Evolutionary conservation across 139 green algal species (phyloP), one percentile per base, ranked within the genome.

Genomic region (Ulvella scutata): DNA sequence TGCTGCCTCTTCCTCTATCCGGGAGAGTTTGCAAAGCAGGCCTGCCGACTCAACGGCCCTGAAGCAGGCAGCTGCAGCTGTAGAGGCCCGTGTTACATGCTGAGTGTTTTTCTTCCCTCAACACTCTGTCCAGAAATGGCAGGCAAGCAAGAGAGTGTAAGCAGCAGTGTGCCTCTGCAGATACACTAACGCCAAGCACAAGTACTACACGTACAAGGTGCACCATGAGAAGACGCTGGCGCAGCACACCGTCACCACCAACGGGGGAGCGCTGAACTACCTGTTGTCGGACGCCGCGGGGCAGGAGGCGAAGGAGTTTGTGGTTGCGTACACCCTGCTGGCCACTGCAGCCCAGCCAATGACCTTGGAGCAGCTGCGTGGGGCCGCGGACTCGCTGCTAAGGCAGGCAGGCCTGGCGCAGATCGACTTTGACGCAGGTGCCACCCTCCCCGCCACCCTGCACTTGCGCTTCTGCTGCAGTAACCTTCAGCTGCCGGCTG

Each of bases 121-220:
- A n/a, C n/a, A n/a, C n/a, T n/a, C n/a, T n/a, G n/a, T n/a, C n/a
- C n/a, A n/a, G n/a, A n/a, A n/a, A n/a, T n/a, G n/a, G n/a, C n/a
- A n/a, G n/a, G n/a, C n/a, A n/a, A n/a, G n/a, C n/a, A n/a, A n/a
- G n/a, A n/a, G n/a, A n/a, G n/a, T n/a, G n/a, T n/a, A n/a, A n/a
- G n/a, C n/a, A n/a, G n/a, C n/a, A n/a, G n/a, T n/a, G n/a, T n/a
- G n/a, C n/a, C n/a, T n/a, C n/a, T n/a, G n/a, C n/a, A n/a, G n/a
- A n/a, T n/a, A n/a, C n/a, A n/a, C n/a, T n/a, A 67, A 67, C n/a
- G 51, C 51, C 10, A 67, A 67, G 51, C 31, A 67, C 51, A 67
- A 67, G 51, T 67, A 67, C 51, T 67, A 67, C 51, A n/a, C 33
- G n/a, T 67, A 67, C 51, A 67, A 67, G 51, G 51, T 26, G 9